Base-by-base conservation (phyloP, 139 green algal genomes). In the Coelastrella sp. region DNA sequence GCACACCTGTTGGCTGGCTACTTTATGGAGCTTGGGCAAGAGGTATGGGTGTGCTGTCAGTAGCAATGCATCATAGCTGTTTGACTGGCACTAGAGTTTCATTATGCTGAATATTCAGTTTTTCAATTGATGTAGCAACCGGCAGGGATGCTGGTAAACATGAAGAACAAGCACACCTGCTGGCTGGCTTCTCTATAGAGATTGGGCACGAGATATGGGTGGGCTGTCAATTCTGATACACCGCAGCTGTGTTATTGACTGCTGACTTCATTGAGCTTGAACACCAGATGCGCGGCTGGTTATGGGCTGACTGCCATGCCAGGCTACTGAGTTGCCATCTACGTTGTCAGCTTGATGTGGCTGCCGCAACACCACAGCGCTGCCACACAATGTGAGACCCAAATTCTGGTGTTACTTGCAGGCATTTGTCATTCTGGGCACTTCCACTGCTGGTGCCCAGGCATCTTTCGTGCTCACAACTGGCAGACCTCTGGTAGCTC, bases 131-230 rank as follows among this genome's bases (percentile, higher is more conserved):
- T 47, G 1, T 47, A 47, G 32, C 32, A 0, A 1, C 32, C 32
- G 32, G 32, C 32, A 47, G 32, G 14, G 83, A 80, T 7, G 92
- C 83, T 4, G 93, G 94, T 3, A 91, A 95, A 65, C 79, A 85
- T 58, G 92, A 95, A 84, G 94, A 96, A 86, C 94, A 96, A 78
- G 94, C 92, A 5, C 91, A 95, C 82, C 83, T 96, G 84, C 90
- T 96, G 86, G n/a, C n/a, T n/a, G n/a, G 94, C 58, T 94, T 90
- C 92, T 96, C 96, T 87, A 57, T 94, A 80, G 88, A 94, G 88
- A 23, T 96, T 47, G 90, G 91, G 20, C 91, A 93, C 77, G 86
- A 95, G 92, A 93, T 95, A 86, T 4, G 79, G 8, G 8, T n/a
- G 3, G n/a, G 64, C 64, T 71, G 11, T 71, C 64, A 71, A 14